Evolutionary conservation across 1,139 yeast species (phyloP), one percentile per base, ranked within the genome.

Genomic region (Hemisphaericaspora xylanilytica): DNA sequence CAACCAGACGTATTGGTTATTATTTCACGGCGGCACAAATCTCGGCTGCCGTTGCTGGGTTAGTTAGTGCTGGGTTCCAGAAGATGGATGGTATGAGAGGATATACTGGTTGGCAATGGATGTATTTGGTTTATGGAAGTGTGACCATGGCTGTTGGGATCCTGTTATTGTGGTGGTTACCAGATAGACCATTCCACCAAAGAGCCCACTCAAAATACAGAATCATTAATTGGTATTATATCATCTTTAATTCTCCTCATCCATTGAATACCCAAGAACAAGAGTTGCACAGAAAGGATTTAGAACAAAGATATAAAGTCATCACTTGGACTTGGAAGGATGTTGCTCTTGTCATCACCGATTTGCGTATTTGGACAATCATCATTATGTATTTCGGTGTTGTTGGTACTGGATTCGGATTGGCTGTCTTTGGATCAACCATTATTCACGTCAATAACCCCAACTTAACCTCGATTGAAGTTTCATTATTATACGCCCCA

Each of bases 11-110:
- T 53, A 85, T 88, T 46, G 96, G 96, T 2, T 87, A 85, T 63
- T 88, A 88, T 59, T 88, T 83, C 60, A 86, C 95, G 2, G 96
- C 96, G 13, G 95, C 96, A 0, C 96, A 88, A 61, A 63, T 88
- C 13, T 81, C 92, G 28, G 92, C 95, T 2, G 83, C 95, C 9
- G 90, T 80, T 5, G 89, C 92, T 8, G 96, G 96, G 12, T 70
- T 87, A 40, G 87, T 87, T 7, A 78, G 86, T 41, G 95, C 95
- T 3, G 96, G 95, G 0, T 85, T 87, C 63, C 95, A 87, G 56
- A 81, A 76, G 52, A 83, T 87, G 78, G 90, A 87, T 55, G 84
- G 84, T 39, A 65, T 56, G 17, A 63, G 78, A 28, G 95, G 95
- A 1, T 67, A 69, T 42, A 74, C 82, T 33, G 96, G 95, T 22